These are phyloP conservation scores for Plasmodium inui DNA, from an alignment of 169 alveolate genomes.

Conservation along the genomic window DNA sequence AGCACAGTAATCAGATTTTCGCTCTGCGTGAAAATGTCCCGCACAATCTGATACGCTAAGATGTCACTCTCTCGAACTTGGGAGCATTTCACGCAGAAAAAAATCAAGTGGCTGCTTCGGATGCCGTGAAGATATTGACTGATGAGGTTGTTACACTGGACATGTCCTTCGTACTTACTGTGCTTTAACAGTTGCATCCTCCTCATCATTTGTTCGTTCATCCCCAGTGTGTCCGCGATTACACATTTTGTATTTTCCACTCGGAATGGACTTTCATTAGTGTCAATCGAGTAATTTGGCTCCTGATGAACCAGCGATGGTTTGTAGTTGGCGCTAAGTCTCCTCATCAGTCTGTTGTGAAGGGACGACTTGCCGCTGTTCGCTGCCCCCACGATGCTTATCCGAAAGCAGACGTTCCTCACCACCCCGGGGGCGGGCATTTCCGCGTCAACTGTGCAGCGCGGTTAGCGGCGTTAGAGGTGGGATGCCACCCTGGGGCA, in stretches of 20 bases:
- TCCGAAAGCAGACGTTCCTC: neutral
- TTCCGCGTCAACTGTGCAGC: neutral
- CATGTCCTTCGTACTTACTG: neutral
- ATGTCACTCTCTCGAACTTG: constrained; percentile 35
- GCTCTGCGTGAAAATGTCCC: neutral
- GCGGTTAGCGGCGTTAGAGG: too few species aligned
- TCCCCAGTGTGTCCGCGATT: constrained; percentile 40
- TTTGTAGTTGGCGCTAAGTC: constrained; percentile 32
- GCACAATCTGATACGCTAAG: constrained; percentile 10
- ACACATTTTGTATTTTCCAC: constrained; percentile 25
- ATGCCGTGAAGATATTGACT: constrained; percentile 17
- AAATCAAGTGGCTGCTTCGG: constrained; percentile 26
- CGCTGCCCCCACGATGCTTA: constrained; percentile 58
- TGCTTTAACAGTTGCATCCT: constrained; percentile 10
- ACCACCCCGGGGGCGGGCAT: neutral
- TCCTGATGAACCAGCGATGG: constrained; percentile 16
- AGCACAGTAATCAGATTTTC: constrained; percentile 24
- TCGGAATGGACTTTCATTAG: constrained; percentile 18
- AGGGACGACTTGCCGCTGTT: constrained; percentile 67
- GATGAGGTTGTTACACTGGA: constrained; percentile 24
- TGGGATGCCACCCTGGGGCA: neutral
- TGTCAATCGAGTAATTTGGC: constrained; percentile 22
- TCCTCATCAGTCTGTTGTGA: constrained; percentile 13
- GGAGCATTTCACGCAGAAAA: constrained; percentile 6
- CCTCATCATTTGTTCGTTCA: constrained; percentile 49